Base-by-base conservation (phyloP, 1,284 basidiomycete genomes). In the Apiotrichum gracile region DNA sequence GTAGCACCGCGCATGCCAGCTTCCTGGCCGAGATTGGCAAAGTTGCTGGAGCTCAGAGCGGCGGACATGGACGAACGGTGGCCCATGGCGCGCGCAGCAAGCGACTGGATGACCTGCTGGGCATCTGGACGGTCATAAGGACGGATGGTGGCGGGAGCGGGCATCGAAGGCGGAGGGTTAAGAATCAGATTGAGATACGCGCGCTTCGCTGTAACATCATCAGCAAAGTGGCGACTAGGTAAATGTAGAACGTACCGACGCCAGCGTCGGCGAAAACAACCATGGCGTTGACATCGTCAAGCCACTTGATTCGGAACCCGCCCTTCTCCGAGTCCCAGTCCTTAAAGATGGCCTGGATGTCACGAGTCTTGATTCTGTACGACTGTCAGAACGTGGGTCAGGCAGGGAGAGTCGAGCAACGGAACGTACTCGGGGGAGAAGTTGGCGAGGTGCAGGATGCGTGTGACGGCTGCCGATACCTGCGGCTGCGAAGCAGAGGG, bases 241-340 rank as follows among this genome's bases (percentile, higher is more conserved):
- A 13, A 2, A 10, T 31, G 10, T 10, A 25, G 25, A 5, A 72
- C 78, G 62, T 55, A 80, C 79, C 78, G 24, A 75, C 67, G 29
- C 68, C 67, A 12, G 81, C 70, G 59, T 82, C 80, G 39, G 84
- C 83, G 73, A 99, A 99, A 60, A 99, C 92, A 68, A 97, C 87
- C 68, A 96, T 79, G 40, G 94, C 88, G 68, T 88, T 93, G 43
- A 89, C 92, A 75, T 99, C 94, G 75, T 99, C 91, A 64, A 86
- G 83, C 94, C 94, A 99, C 75, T 98, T 98, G 76, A 99, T 96
- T 80, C 92, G 91, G 80, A 96, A 97, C 19, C 93, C 94, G 35
- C 92, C 92, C 55, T 81, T 84, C 43, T 85, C 80, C 57, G 79
- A 82, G 66, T 97, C 92, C 83, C 88, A 97, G 40, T 92, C 89